Evolutionary conservation across 2,329 filamentous ascomycete genomes (phyloP).

Genomic region (Fusarium devonianum): DNA sequence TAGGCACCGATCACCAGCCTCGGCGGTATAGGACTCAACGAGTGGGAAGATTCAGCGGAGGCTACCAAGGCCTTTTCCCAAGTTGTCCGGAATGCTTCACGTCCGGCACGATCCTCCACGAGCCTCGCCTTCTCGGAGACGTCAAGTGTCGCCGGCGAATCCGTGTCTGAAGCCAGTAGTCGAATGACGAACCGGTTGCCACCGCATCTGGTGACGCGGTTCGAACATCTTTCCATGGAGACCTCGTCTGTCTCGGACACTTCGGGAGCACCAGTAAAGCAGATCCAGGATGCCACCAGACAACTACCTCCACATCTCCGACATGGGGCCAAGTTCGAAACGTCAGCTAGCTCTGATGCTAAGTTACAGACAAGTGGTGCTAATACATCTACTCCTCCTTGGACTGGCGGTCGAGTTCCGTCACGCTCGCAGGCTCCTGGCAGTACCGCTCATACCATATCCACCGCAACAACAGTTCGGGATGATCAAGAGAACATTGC

Average conservation of each 20-base stretch:
- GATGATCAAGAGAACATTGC: constrained; percentile 13
- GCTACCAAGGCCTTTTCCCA: background rate
- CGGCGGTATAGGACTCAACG: constrained; percentile 36
- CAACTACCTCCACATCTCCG: constrained; percentile 18
- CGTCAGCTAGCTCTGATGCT: background rate
- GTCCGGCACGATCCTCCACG: background rate
- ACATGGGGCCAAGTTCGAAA: background rate
- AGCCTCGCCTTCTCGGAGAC: constrained; percentile 5
- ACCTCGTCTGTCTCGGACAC: background rate
- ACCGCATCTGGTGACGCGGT: constrained; percentile 6
- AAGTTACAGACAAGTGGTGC: background rate
- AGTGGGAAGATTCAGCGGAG: constrained; percentile 5
- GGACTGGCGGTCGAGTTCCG: too few species aligned
- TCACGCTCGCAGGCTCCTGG: background rate
- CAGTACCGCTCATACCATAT: constrained; percentile 32
- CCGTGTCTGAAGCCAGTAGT: constrained; percentile 13
- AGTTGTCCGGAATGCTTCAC: background rate
- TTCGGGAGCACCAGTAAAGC: background rate
- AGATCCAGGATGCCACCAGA: background rate
- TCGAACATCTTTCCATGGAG: background rate
- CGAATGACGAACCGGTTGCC: background rate
- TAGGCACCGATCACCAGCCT: constrained; percentile 42
- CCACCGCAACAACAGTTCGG: constrained; percentile 44
- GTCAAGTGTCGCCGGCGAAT: constrained; percentile 17
- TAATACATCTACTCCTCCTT: background rate